Conservation (phyloP, 768 basidiomycete genomes). For the Naganishia onofrii region DNA sequence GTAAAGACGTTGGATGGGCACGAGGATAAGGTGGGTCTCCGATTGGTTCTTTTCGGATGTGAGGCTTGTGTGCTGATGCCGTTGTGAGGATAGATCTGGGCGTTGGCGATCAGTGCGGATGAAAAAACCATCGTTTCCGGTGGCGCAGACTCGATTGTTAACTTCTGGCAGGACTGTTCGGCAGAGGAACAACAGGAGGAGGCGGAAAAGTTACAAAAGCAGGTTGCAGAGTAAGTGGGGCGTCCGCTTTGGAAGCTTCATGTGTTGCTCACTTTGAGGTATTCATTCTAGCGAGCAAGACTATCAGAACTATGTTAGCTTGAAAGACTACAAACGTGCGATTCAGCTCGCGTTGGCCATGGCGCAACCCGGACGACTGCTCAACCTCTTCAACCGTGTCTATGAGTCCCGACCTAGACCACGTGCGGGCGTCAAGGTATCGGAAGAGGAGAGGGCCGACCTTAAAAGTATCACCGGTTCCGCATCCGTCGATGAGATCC, state of each 20-base stretch:
- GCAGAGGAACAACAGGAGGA: conserved; percentile 75
- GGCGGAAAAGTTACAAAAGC: conserved; percentile 66
- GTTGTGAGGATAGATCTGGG: conserved; percentile 78
- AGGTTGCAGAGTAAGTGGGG: conserved; percentile 75
- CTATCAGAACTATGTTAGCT: conserved; percentile 79
- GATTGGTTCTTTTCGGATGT: background rate
- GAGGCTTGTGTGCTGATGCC: background rate
- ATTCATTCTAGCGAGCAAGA: conserved; percentile 80
- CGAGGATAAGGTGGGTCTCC: conserved; percentile 79
- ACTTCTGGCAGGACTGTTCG: conserved; percentile 94
- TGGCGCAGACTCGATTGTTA: conserved; percentile 91
- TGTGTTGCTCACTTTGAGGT: background rate
- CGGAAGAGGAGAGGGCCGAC: conserved; percentile 31
- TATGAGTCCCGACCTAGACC: conserved; percentile 39
- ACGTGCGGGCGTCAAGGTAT: conserved; percentile 21
- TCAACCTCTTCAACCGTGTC: conserved; percentile 72
- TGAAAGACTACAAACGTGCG: conserved; percentile 86
- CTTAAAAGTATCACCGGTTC: conserved; percentile 64
- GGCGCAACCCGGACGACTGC: conserved; percentile 78
- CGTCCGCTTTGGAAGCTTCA: background rate
- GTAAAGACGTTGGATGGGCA: conserved; percentile 89
- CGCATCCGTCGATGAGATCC: conserved; percentile 72
- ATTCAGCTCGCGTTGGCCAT: conserved; percentile 88
- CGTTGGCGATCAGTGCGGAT: conserved; percentile 75
- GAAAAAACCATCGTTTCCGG: conserved; percentile 84